Conservation (phyloP, 495 filamentous ascomycete genomes). For the Pyrenula aspistea region DNA sequence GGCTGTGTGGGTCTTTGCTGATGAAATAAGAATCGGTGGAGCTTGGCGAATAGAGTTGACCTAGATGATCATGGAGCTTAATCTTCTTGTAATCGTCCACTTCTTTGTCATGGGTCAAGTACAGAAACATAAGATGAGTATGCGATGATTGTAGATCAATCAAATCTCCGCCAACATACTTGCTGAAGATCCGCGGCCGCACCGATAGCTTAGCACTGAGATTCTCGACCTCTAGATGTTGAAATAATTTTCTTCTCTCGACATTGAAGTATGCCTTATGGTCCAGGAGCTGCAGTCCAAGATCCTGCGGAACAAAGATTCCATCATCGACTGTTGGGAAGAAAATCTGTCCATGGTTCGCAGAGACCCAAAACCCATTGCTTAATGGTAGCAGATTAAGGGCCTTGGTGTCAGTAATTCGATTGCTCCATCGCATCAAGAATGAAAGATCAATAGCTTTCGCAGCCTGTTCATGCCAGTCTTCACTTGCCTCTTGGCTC, state of each 20-base stretch:
- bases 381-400: slow-evolving; percentile 9
- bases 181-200: background rate
- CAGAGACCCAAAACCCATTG: background rate
- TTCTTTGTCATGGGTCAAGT: background rate
- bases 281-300: background rate
- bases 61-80: too few species aligned
- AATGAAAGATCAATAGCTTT: too few species aligned
- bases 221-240: background rate
- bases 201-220: background rate
- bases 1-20: too few species aligned
- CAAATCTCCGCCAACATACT: background rate
- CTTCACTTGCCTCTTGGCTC: too few species aligned
- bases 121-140: background rate
- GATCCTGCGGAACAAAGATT: background rate
- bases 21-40: too few species aligned
- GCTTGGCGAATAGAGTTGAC: too few species aligned
- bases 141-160: background rate
- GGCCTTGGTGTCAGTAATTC: too few species aligned
- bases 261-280: background rate
- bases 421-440: too few species aligned
- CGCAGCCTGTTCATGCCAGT: too few species aligned
- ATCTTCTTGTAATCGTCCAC: background rate
- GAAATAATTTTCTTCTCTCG: too few species aligned
- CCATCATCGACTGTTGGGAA: background rate
- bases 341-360: slow-evolving; percentile 1